These are phyloP conservation scores for Wickerhamomyces xylosicus DNA, from an alignment of 805 yeast genomes.

Conservation along the genomic window DNA sequence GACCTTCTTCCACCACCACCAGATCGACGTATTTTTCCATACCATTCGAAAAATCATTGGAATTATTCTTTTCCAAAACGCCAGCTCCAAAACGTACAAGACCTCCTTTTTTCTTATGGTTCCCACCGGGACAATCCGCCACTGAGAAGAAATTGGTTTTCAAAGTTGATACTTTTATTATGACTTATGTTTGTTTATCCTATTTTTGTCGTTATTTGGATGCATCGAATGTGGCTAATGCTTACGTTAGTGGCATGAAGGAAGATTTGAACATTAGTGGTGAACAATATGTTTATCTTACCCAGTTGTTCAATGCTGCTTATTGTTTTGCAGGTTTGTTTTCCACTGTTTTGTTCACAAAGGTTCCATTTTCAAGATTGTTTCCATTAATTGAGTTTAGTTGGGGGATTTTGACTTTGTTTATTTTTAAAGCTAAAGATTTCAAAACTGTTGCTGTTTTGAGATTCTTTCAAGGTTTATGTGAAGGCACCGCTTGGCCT, in stretches of 20 bases:
- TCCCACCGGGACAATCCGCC: slow-evolving; percentile 9
- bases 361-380: slow-evolving; percentile 1
- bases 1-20: no score
- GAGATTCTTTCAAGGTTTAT: slow-evolving; percentile 49
- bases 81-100: slow-evolving; percentile 6
- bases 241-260: slow-evolving; percentile 48
- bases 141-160: slow-evolving; percentile 10
- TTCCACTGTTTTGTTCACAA: slow-evolving; percentile 3
- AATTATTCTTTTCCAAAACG: slow-evolving; percentile 9
- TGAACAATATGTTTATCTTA: slow-evolving; percentile 24
- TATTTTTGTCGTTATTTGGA: slow-evolving; percentile 13
- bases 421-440: not conserved
- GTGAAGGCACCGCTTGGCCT: slow-evolving; percentile 12
- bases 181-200: slow-evolving; percentile 11
- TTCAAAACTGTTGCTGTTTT: slow-evolving; percentile 28
- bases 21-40: no score
- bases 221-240: slow-evolving; percentile 27
- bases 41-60: slow-evolving; percentile 5
- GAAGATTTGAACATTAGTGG: slow-evolving; percentile 41
- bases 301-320: slow-evolving; percentile 3
- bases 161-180: slow-evolving; percentile 11
- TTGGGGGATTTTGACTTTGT: slow-evolving; percentile 41
- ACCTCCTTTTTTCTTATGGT: slow-evolving; percentile 13
- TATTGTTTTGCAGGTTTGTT: slow-evolving; percentile 3
- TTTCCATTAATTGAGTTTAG: slow-evolving; percentile 5